A percentile compares a stretch with the other conserved stretches of the same genome.
Evolutionary conservation across 2,329 filamentous ascomycete genomes (phyloP).

Genomic region (Colletotrichum lini): DNA sequence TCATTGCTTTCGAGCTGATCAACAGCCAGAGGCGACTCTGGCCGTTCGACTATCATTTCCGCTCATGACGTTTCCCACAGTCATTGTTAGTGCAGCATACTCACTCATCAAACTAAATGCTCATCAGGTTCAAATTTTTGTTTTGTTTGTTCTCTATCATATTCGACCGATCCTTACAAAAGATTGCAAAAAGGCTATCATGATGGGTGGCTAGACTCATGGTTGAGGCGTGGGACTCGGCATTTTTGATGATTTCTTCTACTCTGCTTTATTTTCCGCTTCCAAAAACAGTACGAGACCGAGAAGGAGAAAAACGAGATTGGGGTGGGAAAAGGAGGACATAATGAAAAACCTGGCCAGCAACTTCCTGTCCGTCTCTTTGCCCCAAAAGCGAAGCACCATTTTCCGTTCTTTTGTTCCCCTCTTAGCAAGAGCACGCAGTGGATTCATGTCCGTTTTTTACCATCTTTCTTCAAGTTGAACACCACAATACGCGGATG

Average conservation of each 20-base stretch:
- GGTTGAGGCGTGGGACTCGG: conserved; percentile 7
- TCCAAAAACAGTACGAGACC: background rate
- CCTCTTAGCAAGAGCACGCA: too few relatives aligned
- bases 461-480: background rate
- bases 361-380: background rate
- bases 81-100: background rate
- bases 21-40: conserved; percentile 38
- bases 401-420: background rate
- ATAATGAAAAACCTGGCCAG: background rate
- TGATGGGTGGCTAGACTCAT: conserved; percentile 35
- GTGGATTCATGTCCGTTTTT: background rate
- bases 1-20: conserved; percentile 18
- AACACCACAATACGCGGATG: background rate
- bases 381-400: conserved; percentile 34
- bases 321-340: background rate
- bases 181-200: conserved; percentile 39
- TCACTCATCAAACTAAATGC: too few relatives aligned
- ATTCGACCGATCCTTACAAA: conserved; percentile 11
- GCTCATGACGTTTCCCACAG: conserved; percentile 1
- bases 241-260: background rate
- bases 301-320: background rate
- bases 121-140: background rate
- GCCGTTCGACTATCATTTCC: conserved; percentile 25
- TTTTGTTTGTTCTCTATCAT: background rate
- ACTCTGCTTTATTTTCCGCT: background rate